A percentile compares a stretch with the other conserved stretches of the same genome.
These are phyloP conservation scores for Chlorella vulgaris DNA, from an alignment of 139 green algal genomes.

Conservation along the genomic window DNA sequence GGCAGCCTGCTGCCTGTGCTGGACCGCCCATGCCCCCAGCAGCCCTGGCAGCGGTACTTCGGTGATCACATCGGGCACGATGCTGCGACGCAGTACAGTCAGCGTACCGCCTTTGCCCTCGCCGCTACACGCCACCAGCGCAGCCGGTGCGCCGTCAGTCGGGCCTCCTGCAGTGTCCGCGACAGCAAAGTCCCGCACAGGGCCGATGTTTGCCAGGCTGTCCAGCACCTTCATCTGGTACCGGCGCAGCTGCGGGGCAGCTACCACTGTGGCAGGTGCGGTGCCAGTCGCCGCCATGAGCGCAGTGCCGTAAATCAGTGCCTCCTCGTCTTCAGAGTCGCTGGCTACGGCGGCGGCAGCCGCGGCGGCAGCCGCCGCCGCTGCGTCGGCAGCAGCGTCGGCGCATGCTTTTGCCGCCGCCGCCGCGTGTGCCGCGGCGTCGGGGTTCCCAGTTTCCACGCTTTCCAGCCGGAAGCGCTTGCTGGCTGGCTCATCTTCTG, in stretches of 20 bases:
- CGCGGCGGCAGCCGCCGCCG: background rate
- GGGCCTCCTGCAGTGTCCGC: background rate
- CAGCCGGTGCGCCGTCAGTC: constrained; percentile 10
- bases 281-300: background rate
- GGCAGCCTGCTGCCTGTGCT: constrained; percentile 41
- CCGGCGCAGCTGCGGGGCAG: constrained; percentile 24
- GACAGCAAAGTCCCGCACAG: constrained; percentile 60
- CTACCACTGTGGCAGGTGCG: background rate
- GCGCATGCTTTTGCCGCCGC: background rate
- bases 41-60: constrained; percentile 70
- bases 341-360: background rate
- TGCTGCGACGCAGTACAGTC: constrained; percentile 64
- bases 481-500: background rate
- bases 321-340: constrained; percentile 41
- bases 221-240: constrained; percentile 64
- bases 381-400: constrained; percentile 12
- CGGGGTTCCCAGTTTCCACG: background rate
- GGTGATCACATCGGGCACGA: constrained; percentile 80
- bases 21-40: constrained; percentile 79
- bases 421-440: background rate
- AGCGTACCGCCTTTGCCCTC: constrained; percentile 76
- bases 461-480: constrained; percentile 34
- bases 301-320: constrained; percentile 30
- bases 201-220: constrained; percentile 65
- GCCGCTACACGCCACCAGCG: constrained; percentile 67